phyloP scores from a whole-genome alignment of 306 rosid genomes.

The Trichosanthes cucumerina region DNA sequence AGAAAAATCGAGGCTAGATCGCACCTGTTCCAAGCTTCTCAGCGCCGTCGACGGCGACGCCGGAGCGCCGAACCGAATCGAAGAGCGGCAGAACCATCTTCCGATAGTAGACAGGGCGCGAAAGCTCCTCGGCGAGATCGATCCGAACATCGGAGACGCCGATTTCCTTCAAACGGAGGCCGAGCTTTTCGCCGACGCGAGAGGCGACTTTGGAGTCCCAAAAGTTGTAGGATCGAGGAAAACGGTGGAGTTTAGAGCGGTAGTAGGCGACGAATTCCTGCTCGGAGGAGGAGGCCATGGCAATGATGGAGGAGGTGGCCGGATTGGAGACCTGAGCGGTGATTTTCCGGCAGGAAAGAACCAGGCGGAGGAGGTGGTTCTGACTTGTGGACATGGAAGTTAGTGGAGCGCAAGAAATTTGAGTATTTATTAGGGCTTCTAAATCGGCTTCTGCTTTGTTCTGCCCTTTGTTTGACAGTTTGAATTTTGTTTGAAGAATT shows the following conservation, averaged over 20 bases:
- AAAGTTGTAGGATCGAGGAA: conserved; percentile 12
- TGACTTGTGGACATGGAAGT: conserved; percentile 10
- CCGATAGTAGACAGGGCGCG: neutral
- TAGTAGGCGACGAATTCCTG: conserved; percentile 20
- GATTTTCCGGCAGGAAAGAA: conserved; percentile 20
- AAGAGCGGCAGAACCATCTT: conserved; percentile 16
- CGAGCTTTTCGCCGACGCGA: conserved; percentile 20
- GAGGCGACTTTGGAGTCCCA: conserved; percentile 24
- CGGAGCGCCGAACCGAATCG: conserved; percentile 12
- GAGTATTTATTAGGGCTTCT: conserved; percentile 6
- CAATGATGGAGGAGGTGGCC: conserved; percentile 19
- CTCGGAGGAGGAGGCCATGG: conserved; percentile 30
- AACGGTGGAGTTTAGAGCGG: conserved; percentile 15
- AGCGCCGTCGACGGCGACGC: conserved; percentile 6
- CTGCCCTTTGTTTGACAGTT: neutral
- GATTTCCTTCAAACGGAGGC: conserved; percentile 8
- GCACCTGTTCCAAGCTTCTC: conserved; percentile 7
- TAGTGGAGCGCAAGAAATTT: neutral
- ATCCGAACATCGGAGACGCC: conserved; percentile 7
- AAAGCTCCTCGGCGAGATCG: conserved; percentile 16
- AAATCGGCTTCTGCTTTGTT: neutral
- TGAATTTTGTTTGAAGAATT: neutral
- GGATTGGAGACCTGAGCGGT: conserved; percentile 20
- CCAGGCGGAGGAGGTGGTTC: conserved; percentile 17
- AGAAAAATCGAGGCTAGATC: neutral